Evolutionary conservation across 2,329 filamentous ascomycete genomes (phyloP).

Genomic region (Phoma sp.): DNA sequence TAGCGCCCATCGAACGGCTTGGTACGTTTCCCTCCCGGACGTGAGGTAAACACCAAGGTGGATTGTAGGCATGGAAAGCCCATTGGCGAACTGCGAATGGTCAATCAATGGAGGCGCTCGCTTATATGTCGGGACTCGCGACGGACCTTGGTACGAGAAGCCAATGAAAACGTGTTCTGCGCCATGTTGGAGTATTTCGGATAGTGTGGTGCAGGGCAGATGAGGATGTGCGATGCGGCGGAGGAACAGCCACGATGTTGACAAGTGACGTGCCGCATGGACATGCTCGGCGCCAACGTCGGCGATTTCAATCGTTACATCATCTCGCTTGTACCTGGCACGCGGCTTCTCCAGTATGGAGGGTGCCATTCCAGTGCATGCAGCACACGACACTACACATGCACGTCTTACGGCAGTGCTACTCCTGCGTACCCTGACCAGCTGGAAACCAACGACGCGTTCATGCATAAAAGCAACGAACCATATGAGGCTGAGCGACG

Average conservation of each 20-base stretch:
- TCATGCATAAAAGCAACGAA: constrained; percentile 28
- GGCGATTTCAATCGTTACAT: constrained; percentile 30
- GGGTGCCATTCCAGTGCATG: constrained; percentile 12
- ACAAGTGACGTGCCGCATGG: constrained; percentile 25
- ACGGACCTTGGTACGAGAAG: constrained; percentile 52
- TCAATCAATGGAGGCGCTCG: constrained; percentile 23
- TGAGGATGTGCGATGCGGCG: constrained; percentile 37
- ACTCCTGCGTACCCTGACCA: constrained; percentile 14
- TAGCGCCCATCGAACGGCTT: constrained; percentile 66
- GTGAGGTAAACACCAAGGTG: constrained; percentile 79
- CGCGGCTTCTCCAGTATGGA: neutral
- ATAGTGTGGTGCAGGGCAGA: constrained; percentile 21
- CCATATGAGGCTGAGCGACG: constrained; percentile 16
- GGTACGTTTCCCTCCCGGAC: constrained; percentile 65
- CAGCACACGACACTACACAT: constrained; percentile 10
- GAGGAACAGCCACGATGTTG: constrained; percentile 18
- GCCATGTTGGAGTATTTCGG: constrained; percentile 38
- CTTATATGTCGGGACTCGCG: neutral
- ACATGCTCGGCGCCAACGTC: constrained; percentile 34
- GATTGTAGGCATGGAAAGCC: constrained; percentile 71
- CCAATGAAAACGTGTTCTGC: constrained; percentile 49
- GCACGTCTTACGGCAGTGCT: constrained; percentile 22
- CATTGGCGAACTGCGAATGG: constrained; percentile 60
- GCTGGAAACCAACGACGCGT: constrained; percentile 24
- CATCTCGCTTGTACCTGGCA: constrained; percentile 23